These are phyloP conservation scores for Alternaria dauci DNA, from an alignment of 2,329 filamentous ascomycete species.

Conservation along the genomic window DNA sequence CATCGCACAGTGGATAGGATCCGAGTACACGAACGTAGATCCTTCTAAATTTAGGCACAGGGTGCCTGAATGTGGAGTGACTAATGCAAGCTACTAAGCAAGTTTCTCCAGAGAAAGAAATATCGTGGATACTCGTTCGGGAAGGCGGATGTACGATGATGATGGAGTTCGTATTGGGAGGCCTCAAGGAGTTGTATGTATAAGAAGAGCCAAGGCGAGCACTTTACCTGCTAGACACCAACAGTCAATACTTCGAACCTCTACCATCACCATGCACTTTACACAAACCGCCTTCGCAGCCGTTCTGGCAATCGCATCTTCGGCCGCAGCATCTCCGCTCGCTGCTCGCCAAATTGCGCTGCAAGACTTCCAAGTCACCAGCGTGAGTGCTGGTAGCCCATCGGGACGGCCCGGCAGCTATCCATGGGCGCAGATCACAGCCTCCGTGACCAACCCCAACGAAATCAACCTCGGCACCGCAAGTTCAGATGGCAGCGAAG, in stretches of 20 bases:
- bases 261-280: constrained; percentile 21
- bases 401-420: constrained; percentile 32
- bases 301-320: constrained; percentile 19
- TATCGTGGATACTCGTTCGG: background rate
- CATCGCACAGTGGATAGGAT: background rate
- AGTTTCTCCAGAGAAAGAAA: background rate
- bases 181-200: background rate
- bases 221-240: background rate
- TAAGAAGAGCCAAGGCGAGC: background rate
- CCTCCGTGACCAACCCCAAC: constrained; percentile 41
- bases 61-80: constrained; percentile 12
- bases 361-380: constrained; percentile 33
- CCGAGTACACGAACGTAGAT: background rate
- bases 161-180: background rate
- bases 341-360: constrained; percentile 23
- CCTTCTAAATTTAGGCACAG: constrained; percentile 10
- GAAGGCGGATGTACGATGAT: constrained; percentile 3
- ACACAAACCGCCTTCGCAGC: constrained; percentile 14
- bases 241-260: background rate
- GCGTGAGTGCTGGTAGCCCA: constrained; percentile 7
- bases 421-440: constrained; percentile 31
- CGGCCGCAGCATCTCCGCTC: constrained; percentile 18
- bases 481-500: constrained; percentile 4
- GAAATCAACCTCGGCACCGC: constrained; percentile 24
- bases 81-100: constrained; percentile 2